Evolutionary conservation across 257 asterid species (phyloP).

Genomic region (Pogostemon cablin): DNA sequence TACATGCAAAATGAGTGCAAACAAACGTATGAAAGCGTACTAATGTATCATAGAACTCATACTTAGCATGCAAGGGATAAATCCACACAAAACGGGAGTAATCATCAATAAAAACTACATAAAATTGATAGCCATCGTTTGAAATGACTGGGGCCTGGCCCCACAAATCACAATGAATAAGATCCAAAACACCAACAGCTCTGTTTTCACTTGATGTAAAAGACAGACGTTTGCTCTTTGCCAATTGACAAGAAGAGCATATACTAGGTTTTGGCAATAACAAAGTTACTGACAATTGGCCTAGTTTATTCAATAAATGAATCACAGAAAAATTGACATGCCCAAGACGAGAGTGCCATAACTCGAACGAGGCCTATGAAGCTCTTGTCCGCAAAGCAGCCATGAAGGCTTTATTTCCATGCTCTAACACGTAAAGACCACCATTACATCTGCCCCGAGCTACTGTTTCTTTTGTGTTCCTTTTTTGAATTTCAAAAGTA

Average conservation of each 20-base stretch:
- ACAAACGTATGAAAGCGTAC: not conserved
- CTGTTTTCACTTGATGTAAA: not conserved
- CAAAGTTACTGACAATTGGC: not conserved
- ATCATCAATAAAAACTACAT: slow-evolving; percentile 29
- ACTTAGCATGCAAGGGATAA: slow-evolving; percentile 10
- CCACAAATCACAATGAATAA: slow-evolving; percentile 24
- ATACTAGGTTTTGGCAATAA: not conserved
- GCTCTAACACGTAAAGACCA: slow-evolving; percentile 11
- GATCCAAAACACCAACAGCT: not conserved
- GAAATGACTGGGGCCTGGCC: not conserved
- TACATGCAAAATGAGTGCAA: slow-evolving; percentile 2
- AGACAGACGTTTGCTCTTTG: not conserved
- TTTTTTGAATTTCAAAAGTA: not conserved
- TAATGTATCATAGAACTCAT: slow-evolving; percentile 1
- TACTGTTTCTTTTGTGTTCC: not conserved
- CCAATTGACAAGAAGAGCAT: slow-evolving; percentile 13
- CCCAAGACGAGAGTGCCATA: not conserved
- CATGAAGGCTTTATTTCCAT: not conserved
- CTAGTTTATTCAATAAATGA: not conserved
- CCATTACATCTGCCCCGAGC: slow-evolving; percentile 4
- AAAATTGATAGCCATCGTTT: not conserved
- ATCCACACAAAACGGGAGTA: slow-evolving; percentile 18
- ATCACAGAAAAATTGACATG: not conserved
- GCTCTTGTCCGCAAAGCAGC: not conserved
- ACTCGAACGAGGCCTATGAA: not conserved